These are phyloP conservation scores for Neurospora sublineolata DNA, from an alignment of 495 filamentous ascomycete species.

Conservation along the genomic window DNA sequence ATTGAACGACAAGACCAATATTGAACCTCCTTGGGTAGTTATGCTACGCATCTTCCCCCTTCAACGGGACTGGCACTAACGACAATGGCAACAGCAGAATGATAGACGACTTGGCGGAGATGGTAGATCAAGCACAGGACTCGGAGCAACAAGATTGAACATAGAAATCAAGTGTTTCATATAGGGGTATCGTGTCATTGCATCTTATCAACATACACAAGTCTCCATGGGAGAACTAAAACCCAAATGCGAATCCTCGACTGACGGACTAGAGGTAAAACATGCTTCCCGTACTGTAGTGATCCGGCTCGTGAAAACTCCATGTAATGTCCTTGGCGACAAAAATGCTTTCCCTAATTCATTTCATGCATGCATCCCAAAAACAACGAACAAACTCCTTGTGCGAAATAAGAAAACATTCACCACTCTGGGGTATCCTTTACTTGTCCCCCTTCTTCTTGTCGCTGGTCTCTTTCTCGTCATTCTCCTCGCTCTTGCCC, in stretches of 20 bases:
- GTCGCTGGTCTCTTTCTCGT: constrained; percentile 60
- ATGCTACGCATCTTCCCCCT: neutral
- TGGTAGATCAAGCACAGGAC: neutral
- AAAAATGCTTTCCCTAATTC: neutral
- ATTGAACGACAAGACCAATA: neutral
- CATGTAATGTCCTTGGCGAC: neutral
- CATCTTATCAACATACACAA: neutral
- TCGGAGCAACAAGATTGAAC: neutral
- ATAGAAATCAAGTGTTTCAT: neutral
- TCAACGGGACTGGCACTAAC: neutral
- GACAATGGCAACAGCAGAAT: neutral
- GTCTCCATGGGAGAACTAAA: neutral
- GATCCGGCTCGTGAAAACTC: neutral
- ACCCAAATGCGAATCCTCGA: neutral
- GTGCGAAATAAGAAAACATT: neutral
- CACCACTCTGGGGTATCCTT: neutral
- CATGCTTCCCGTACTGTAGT: neutral
- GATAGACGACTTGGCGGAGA: neutral
- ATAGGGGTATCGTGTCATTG: neutral
- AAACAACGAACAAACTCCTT: neutral
- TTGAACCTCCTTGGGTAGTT: neutral
- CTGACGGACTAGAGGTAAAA: neutral
- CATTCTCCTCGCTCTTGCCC: constrained; percentile 34
- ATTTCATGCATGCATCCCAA: neutral
- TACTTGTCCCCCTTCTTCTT: constrained; percentile 14